phyloP scores from a whole-genome alignment of 106 monocot species.

The Agapanthus africanus region DNA sequence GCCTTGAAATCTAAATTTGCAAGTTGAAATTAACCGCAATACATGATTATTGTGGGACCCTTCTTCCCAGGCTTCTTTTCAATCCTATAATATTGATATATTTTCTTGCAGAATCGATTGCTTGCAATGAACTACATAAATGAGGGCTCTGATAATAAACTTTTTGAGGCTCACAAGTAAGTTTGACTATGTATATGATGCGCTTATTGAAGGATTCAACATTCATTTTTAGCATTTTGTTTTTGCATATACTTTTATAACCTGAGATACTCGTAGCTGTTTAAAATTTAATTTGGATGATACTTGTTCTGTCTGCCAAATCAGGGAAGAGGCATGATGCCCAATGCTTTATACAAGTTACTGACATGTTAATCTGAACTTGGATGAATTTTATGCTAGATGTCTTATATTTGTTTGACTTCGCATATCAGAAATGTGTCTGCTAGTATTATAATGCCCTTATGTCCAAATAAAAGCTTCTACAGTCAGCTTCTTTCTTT shows the following conservation, averaged over 20 bases:
- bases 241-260: neutral
- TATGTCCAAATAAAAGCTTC: no score
- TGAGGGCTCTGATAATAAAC: slow-evolving; percentile 82
- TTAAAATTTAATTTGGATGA: neutral
- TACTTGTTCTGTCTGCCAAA: no score
- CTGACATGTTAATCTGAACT: no score
- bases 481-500: no score
- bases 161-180: slow-evolving; percentile 93
- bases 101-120: slow-evolving; percentile 74
- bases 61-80: neutral
- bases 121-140: slow-evolving; percentile 98
- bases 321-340: no score
- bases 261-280: neutral
- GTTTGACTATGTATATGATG: neutral
- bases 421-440: no score
- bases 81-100: neutral
- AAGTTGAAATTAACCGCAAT: neutral
- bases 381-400: no score
- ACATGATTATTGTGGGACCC: neutral
- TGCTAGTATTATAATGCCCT: no score
- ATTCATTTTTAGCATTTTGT: neutral
- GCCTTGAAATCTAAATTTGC: no score
- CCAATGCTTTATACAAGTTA: no score
- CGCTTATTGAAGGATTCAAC: neutral
- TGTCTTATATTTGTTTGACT: no score